Percentiles rank a stretch among this genome's conserved stretches.
phyloP scores from a whole-genome alignment of 1,139 yeast species.

The Taphrina populina region DNA sequence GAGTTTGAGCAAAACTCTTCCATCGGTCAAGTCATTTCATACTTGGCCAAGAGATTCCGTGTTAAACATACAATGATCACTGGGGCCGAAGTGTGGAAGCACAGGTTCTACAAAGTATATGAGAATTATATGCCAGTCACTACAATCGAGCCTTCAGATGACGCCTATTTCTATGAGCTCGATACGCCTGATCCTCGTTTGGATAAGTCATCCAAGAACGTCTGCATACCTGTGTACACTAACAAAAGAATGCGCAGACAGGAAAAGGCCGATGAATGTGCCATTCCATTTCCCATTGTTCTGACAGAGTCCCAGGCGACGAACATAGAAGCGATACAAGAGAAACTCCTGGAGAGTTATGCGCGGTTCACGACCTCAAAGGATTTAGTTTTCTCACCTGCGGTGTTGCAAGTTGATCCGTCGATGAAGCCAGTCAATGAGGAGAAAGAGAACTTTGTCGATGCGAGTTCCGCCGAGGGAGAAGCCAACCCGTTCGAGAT shows the following conservation, averaged over 20 bases:
- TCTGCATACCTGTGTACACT: slow-evolving; percentile 64
- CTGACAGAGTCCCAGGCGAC: slow-evolving; percentile 53
- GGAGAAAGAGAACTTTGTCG: neutral
- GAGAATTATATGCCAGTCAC: slow-evolving; percentile 64
- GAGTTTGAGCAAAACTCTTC: slow-evolving; percentile 69
- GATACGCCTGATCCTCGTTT: slow-evolving; percentile 43
- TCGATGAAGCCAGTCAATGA: neutral
- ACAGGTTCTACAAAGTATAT: slow-evolving; percentile 67
- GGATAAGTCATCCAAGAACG: slow-evolving; percentile 44
- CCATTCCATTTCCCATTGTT: slow-evolving; percentile 71
- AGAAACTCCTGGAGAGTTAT: slow-evolving; percentile 48
- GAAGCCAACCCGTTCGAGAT: slow-evolving; percentile 8
- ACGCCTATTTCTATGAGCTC: slow-evolving; percentile 67
- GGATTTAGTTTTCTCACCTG: no score
- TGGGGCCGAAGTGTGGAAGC: slow-evolving; percentile 69
- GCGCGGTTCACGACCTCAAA: slow-evolving; percentile 38
- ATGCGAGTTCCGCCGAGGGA: neutral
- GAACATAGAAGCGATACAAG: slow-evolving; percentile 57
- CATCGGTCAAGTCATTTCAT: slow-evolving; percentile 61
- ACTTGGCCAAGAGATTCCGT: slow-evolving; percentile 56
- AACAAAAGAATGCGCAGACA: slow-evolving; percentile 38
- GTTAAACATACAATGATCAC: slow-evolving; percentile 51
- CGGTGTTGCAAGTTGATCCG: neutral
- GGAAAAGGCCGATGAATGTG: slow-evolving; percentile 53
- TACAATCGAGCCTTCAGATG: slow-evolving; percentile 59